Evolutionary conservation across 73 alveolate genomes (phyloP).

Genomic region (Paramecium sexaurelia): DNA sequence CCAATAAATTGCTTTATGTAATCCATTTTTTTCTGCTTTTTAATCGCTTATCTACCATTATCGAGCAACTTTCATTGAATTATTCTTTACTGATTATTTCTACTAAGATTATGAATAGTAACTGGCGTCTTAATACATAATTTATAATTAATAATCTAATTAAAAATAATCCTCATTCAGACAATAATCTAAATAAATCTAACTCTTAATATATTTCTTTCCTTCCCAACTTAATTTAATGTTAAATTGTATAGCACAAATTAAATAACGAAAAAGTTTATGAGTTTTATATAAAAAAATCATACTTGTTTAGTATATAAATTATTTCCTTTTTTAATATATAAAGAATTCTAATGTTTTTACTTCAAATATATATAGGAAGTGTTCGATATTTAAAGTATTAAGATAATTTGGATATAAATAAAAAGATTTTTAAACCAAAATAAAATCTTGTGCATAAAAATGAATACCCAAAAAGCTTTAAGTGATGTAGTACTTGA

Average conservation of each 20-base stretch:
- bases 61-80: neutral
- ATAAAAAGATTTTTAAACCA: slow-evolving; percentile 23
- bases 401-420: neutral
- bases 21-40: slow-evolving; percentile 96
- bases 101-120: slow-evolving; percentile 9
- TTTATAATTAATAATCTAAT: neutral
- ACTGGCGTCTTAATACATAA: slow-evolving; percentile 43
- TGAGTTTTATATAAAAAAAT: too few species aligned
- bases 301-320: too few species aligned
- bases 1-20: slow-evolving; percentile 95
- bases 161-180: neutral
- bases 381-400: neutral
- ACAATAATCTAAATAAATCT: neutral
- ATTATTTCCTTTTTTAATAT: too few species aligned
- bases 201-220: too few species aligned
- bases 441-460: slow-evolving; percentile 33
- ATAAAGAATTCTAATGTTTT: neutral
- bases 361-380: neutral
- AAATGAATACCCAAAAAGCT: neutral
- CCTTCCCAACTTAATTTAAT: neutral
- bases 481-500: neutral
- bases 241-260: too few species aligned
- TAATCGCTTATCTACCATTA: slow-evolving; percentile 70
- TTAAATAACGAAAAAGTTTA: too few species aligned
- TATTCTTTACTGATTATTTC: slow-evolving; percentile 7